Conservation (phyloP, 176 grass and related monocot species). For the Stipa capillata region DNA sequence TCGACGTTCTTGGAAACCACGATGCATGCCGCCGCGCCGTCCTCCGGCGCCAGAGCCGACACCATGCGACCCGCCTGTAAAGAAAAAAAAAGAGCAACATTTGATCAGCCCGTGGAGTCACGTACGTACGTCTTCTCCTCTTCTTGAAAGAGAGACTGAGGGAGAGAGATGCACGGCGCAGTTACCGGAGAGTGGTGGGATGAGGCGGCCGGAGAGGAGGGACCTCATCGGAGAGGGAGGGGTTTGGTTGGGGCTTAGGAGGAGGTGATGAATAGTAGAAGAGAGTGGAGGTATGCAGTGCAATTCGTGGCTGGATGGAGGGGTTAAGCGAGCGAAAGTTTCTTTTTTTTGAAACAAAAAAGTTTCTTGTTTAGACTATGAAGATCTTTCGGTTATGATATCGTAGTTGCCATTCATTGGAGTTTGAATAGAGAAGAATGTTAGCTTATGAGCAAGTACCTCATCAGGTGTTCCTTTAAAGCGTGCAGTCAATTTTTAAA, state of each 20-base stretch:
- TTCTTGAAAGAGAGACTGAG: not conserved
- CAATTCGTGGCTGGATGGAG: too few species aligned
- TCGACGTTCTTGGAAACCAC: not conserved
- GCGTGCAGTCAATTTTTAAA: too few species aligned
- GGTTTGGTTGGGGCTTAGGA: conserved; percentile 11
- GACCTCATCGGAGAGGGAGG: not conserved
- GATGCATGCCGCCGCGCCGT: not conserved
- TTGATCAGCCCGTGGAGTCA: not conserved
- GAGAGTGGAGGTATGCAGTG: not conserved
- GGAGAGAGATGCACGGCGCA: not conserved
- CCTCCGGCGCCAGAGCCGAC: not conserved
- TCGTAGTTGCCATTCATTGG: not conserved
- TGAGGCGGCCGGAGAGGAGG: not conserved
- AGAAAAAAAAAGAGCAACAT: not conserved
- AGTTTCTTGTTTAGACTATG: not conserved
- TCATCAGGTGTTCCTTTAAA: too few species aligned
- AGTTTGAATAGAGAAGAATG: not conserved
- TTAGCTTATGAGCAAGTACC: too few species aligned
- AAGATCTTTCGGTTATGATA: not conserved
- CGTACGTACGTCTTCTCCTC: not conserved
- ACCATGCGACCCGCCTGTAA: not conserved
- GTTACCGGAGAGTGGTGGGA: not conserved
- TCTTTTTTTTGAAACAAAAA: not conserved
- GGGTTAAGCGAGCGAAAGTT: too few species aligned
- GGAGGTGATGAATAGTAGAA: not conserved